A percentile compares a stretch with the other conserved stretches of the same genome.
Conservation (phyloP, 441 rosid genomes). For the Syzygium malaccense region DNA sequence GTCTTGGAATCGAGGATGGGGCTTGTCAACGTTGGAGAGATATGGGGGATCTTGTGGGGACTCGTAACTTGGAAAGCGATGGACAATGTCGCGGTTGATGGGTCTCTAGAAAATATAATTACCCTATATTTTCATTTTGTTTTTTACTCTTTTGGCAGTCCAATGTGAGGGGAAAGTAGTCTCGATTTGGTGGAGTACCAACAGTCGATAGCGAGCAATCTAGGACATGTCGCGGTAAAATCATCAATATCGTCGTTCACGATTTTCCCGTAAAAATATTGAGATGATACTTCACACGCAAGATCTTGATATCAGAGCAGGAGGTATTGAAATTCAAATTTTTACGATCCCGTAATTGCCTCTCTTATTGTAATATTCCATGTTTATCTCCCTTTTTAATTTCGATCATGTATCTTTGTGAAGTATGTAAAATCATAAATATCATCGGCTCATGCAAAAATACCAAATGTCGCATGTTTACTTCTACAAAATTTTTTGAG, state of each 20-base stretch:
- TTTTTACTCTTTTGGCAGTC: not conserved
- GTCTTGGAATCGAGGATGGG: not conserved
- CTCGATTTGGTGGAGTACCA: not conserved
- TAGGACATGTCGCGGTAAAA: not conserved
- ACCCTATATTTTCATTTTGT: not conserved
- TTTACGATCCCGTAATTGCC: not conserved
- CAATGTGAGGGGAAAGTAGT: not conserved
- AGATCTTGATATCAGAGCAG: not conserved
- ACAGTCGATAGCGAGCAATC: not conserved
- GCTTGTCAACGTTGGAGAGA: conserved; percentile 2
- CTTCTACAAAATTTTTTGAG: not conserved
- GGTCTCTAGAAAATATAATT: too few species aligned
- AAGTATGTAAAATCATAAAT: not conserved
- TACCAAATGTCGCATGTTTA: not conserved
- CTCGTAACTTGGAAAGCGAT: not conserved
- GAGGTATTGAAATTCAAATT: not conserved
- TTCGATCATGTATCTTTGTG: not conserved
- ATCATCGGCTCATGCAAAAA: not conserved
- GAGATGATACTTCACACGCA: not conserved
- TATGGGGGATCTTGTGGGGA: conserved; percentile 2
- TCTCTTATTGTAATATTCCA: not conserved
- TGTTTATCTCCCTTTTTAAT: not conserved
- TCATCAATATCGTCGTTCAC: not conserved
- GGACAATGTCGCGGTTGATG: not conserved
- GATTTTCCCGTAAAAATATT: not conserved